Base-by-base conservation (phyloP, 164 flowering plant genomes). In the Nymphaea thermarum region DNA sequence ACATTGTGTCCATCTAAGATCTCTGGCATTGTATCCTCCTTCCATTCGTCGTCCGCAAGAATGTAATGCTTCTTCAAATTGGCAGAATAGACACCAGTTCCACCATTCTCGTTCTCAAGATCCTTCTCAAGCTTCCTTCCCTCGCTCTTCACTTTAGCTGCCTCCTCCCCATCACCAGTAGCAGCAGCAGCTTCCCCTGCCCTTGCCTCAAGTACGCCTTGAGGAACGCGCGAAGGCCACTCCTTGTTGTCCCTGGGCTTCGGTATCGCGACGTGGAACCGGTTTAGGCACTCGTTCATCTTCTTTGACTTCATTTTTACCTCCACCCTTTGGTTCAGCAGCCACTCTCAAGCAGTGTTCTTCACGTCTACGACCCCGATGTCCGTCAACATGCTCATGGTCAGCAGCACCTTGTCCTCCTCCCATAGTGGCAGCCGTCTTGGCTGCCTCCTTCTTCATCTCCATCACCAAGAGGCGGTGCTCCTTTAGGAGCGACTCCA, bases 1-100 rank as follows among this genome's bases (percentile, higher is more conserved):
- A 92, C 90, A 68, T 88, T 92, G 76, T 90, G 96, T 18, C 98
- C 96, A 73, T 92, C 91, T n/a, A 90, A 78, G 78, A 92, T 87
- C 76, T 92, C 98, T 10, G 98, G 90, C 80, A 88, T 80, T 7
- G 82, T 68, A 78, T 90, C 93, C 44, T 88, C 87, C 73, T 88
- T 92, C 98, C 96, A 90, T 67, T 86, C 95, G 43, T 87, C 89
- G 73, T 86, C 44, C 4, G 83, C 84, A 60, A 92, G 77, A 51
- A 92, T 77, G 65, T 92, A 88, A 70, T 85, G 79, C 82, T 87
- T 90, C 80, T 63, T 88, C 82, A 90, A 73, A 76, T 77, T 85
- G 44, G 91, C 86, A 71, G 96, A 87, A 80, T 87, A 89, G 2
- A 90, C 96, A 76, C 94, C 94, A 17, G 97, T 91, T 60, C 94